A percentile compares a stretch with the other conserved stretches of the same genome.
phyloP scores from a whole-genome alignment of 768 basidiomycete genomes.

The Baorangia bicolor region DNA sequence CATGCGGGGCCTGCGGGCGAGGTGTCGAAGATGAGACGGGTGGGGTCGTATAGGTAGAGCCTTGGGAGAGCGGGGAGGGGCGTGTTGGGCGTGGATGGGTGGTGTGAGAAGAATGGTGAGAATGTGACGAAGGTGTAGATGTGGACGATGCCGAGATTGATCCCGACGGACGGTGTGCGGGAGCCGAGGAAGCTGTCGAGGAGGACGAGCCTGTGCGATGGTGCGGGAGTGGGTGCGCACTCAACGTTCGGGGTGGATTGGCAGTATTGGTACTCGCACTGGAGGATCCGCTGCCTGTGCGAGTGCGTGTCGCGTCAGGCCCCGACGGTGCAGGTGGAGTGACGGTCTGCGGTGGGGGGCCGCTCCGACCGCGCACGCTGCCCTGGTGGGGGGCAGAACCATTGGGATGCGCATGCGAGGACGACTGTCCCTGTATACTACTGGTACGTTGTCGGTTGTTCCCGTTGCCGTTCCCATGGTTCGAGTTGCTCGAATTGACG shows the following conservation, averaged over 20 bases:
- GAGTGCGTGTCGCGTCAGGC: conserved; percentile 28
- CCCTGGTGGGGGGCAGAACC: conserved; percentile 32
- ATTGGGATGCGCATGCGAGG: conserved; percentile 39
- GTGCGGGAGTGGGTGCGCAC: conserved; percentile 28
- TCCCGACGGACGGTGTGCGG: conserved; percentile 25
- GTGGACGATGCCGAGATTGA: conserved; percentile 31
- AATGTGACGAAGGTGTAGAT: conserved; percentile 30
- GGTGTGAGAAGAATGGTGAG: conserved; percentile 24
- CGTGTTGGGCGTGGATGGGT: conserved; percentile 30
- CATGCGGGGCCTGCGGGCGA: conserved; percentile 33
- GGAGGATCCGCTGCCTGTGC: conserved; percentile 33
- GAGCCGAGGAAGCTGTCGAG: conserved; percentile 21
- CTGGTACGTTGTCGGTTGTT: conserved; percentile 60
- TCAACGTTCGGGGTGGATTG: conserved; percentile 16
- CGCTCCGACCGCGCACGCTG: conserved; percentile 39
- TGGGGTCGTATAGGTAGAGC: conserved; percentile 23
- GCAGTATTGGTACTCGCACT: conserved; percentile 10
- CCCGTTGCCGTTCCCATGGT: conserved; percentile 19
- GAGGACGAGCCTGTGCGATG: conserved; percentile 34
- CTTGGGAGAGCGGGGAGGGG: conserved; percentile 36
- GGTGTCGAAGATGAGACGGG: conserved; percentile 13
- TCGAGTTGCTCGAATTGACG: conserved; percentile 60
- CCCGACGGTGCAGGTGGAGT: conserved; percentile 25
- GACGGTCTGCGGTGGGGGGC: conserved; percentile 30
- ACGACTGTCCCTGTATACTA: conserved; percentile 71